Evolutionary conservation across 2,329 filamentous ascomycete genomes (phyloP).

Genomic region (Colletotrichum nymphaeae): DNA sequence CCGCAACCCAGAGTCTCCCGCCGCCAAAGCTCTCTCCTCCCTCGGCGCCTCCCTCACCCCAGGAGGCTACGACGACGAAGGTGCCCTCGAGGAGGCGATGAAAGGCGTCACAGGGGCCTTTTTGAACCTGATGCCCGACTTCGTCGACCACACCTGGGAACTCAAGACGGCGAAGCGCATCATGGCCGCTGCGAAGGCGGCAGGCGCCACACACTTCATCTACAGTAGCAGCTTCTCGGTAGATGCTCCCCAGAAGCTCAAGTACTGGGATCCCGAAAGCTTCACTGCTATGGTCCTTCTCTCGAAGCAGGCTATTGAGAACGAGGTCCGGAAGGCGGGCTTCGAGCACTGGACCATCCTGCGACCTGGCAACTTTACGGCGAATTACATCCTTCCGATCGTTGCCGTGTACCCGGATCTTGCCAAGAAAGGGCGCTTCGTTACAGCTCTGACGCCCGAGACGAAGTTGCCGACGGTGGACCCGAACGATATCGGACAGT

Average conservation of each 20-base stretch:
- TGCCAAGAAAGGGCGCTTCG: slow-evolving; percentile 49
- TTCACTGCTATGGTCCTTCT: slow-evolving; percentile 45
- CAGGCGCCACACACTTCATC: slow-evolving; percentile 50
- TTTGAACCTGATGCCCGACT: slow-evolving; percentile 46
- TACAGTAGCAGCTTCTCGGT: slow-evolving; percentile 49
- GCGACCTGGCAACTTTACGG: slow-evolving; percentile 62
- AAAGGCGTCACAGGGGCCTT: slow-evolving; percentile 46
- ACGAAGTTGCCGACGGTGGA: slow-evolving; percentile 56
- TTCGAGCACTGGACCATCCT: slow-evolving; percentile 60
- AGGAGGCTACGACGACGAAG: slow-evolving; percentile 48
- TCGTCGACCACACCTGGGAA: slow-evolving; percentile 45
- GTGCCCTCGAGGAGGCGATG: slow-evolving; percentile 44
- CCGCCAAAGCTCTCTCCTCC: slow-evolving; percentile 42
- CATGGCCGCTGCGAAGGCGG: slow-evolving; percentile 49
- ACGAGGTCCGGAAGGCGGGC: slow-evolving; percentile 46
- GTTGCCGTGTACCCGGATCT: slow-evolving; percentile 53
- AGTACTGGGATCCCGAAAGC: slow-evolving; percentile 41
- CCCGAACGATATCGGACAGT: slow-evolving; percentile 58
- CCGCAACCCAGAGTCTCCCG: slow-evolving; percentile 44
- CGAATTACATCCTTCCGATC: slow-evolving; percentile 58
- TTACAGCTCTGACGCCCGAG: slow-evolving; percentile 47
- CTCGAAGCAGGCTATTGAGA: slow-evolving; percentile 56
- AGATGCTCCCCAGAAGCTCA: slow-evolving; percentile 43
- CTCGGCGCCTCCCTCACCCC: slow-evolving; percentile 47
- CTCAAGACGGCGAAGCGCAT: slow-evolving; percentile 44